Base-by-base conservation (phyloP, 2,329 filamentous ascomycete species). In the Colletotrichum coccodes region DNA sequence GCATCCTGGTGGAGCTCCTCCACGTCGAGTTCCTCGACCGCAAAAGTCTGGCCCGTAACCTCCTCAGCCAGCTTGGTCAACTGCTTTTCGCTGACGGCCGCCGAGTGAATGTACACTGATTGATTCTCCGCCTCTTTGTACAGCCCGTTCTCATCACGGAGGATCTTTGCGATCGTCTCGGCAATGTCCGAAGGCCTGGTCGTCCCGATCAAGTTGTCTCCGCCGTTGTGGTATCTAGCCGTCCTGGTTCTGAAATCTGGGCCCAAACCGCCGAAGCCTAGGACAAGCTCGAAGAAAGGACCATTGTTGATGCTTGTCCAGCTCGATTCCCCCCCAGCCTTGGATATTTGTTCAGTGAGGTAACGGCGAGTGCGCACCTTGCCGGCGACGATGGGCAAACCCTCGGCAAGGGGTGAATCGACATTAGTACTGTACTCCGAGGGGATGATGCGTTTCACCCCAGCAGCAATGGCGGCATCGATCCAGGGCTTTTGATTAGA, bases 371-470 rank as follows among this genome's bases (percentile, higher is more conserved):
- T 40, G 1, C 49, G 61, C 21, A 76, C 71, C 30, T 75, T 75
- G 28, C 60, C 64, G 0, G 47, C 34, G 34, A 74, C 74, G 9
- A 73, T 54, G 2, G 74, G 74, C 2, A 74, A 54, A 5, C 66
- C 44, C 42, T 71, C 54, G 1, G 72, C 47, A 4, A 73, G 68
- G 6, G 65, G 53, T 9, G 70, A 64, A 40, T 73, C 61, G 12
- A 79, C 73, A 75, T 77, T 77, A 12, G 76, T 79, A 36, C 71
- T 71, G 57, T 83, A 89, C 66, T 89, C 87, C 4, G 83, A 83
- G 5, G 86, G 86, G 28, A 89, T 77, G 75, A 88, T 87, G 26
- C 85, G 81, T 71, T 85, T 81, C 6, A 89, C 86, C 8, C 86
- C 85, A 7, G 86, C 86, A 7, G 79, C 79, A 28, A 86, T 79